Base-by-base conservation (phyloP, 257 asterid species). In the Solanum okadae region DNA sequence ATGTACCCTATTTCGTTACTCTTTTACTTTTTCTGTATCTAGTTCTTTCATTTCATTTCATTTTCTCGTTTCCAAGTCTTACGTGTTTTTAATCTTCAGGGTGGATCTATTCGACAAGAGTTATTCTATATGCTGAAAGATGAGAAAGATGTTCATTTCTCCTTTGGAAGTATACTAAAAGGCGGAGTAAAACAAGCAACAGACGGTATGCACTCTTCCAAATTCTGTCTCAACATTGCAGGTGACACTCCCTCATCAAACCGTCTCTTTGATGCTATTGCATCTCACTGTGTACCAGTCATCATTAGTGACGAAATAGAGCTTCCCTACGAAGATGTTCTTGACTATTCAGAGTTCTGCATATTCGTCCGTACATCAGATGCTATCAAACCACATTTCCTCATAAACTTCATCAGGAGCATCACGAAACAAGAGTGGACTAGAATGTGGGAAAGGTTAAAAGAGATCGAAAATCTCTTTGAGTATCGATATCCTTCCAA, bases 221-320 rank as follows among this genome's bases (percentile, higher is more conserved):
- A 93, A 73, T 95, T 95, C 93, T 95, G 98, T 90, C 98, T 95
- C 87, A 93, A 95, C 91, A 93, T 95, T 16, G 98, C 98, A 0
- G 98, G 98, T 1, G 98, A 95, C 87, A 95, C 98, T 25, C 98
- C 98, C 16, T 95, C 98, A 6, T 95, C 98, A 20, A 95, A 95
- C 92, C 96, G 98, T 15, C 98, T 95, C 49, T 95, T 94, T 86
- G 98, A 95, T 84, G 95, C 98, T 31, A 93, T 95, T 34, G 95
- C 95, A 10, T 93, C 95, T 90, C 98, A 95, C 90, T 95, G 98
- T 33, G 96, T 94, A 15, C 98, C 98, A 1, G 95, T 95, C 83
- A 90, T 95, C 87, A 93, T 95, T 59, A 95, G 98, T 31, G 98
- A 94, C 65, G 94, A 93, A 2, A 95, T 94, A 11, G 98, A 95